A percentile compares a stretch with the other conserved stretches of the same genome.
Conservation (phyloP, 2,329 filamentous ascomycete genomes). For the Lasiodiplodia gonubiensis region DNA sequence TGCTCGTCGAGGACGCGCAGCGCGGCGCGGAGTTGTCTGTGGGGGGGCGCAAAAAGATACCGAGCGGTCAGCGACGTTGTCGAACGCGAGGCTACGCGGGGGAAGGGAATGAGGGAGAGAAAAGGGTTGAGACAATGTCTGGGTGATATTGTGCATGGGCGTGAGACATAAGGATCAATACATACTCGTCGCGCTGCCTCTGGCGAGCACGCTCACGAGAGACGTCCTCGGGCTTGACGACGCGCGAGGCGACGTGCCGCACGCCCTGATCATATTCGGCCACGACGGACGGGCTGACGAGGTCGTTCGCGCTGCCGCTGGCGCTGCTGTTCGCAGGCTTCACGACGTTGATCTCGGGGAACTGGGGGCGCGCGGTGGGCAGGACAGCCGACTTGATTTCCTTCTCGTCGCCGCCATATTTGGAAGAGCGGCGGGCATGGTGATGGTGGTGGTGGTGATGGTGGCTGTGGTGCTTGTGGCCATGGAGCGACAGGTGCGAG, state of each 20-base stretch:
- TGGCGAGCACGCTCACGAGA: conserved; percentile 43
- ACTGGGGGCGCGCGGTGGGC: conserved; percentile 51
- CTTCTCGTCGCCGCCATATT: conserved; percentile 43
- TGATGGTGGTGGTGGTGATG: conserved; percentile 35
- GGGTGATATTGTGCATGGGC: background rate
- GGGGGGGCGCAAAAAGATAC: background rate
- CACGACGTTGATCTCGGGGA: conserved; percentile 46
- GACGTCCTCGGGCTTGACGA: conserved; percentile 48
- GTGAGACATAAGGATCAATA: background rate
- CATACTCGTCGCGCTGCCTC: conserved; percentile 47
- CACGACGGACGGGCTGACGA: conserved; percentile 13
- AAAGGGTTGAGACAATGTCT: conserved; percentile 10
- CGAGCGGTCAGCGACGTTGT: conserved; percentile 2
- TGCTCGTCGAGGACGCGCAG: conserved; percentile 60
- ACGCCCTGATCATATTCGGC: conserved; percentile 8
- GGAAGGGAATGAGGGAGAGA: background rate
- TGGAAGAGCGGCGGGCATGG: conserved; percentile 34
- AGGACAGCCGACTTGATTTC: conserved; percentile 52
- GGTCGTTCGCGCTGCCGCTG: conserved; percentile 27
- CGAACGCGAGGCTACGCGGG: too few relatives aligned
- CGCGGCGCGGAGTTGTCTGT: conserved; percentile 47
- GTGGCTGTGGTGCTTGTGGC: conserved; percentile 33
- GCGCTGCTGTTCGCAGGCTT: conserved; percentile 40
- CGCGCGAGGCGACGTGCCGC: conserved; percentile 31
- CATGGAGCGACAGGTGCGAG: conserved; percentile 39